A percentile compares a stretch with the other conserved stretches of the same genome.
phyloP scores from a whole-genome alignment of 805 yeast species.

The Teunomyces barrocoloradensis region DNA sequence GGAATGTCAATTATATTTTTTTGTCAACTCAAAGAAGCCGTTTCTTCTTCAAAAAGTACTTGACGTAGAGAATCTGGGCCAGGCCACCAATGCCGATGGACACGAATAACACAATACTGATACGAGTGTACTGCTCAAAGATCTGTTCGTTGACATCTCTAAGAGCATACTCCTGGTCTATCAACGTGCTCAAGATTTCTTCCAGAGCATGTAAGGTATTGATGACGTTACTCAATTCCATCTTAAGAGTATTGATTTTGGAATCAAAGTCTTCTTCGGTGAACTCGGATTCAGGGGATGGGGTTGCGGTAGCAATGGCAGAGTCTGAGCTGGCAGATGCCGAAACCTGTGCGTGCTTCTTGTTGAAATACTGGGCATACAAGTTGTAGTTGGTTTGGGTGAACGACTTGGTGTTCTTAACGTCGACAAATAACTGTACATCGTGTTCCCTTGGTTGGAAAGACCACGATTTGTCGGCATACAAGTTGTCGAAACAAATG shows the following conservation, averaged over 20 bases:
- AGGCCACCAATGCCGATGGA: conserved; percentile 29
- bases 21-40: conserved; percentile 17
- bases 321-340: conserved; percentile 9
- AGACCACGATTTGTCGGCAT: conserved; percentile 42
- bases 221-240: conserved; percentile 29
- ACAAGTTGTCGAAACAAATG: conserved; percentile 43
- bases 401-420: conserved; percentile 34
- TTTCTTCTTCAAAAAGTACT: conserved; percentile 27
- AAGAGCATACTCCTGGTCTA: conserved; percentile 32
- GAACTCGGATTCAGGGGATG: conserved; percentile 12
- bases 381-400: conserved; percentile 35
- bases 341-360: conserved; percentile 6
- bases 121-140: conserved; percentile 29
- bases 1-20: conserved; percentile 5
- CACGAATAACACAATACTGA: conserved; percentile 25
- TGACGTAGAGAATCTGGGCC: conserved; percentile 29
- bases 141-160: conserved; percentile 40
- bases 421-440: conserved; percentile 32
- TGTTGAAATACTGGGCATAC: conserved; percentile 34
- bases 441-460: conserved; percentile 32
- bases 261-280: conserved; percentile 33
- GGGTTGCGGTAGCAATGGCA: conserved; percentile 1
- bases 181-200: conserved; percentile 22
- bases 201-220: conserved; percentile 31
- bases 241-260: conserved; percentile 26